phyloP scores from a whole-genome alignment of 495 filamentous ascomycete genomes.

The Talaromyces adpressus region DNA sequence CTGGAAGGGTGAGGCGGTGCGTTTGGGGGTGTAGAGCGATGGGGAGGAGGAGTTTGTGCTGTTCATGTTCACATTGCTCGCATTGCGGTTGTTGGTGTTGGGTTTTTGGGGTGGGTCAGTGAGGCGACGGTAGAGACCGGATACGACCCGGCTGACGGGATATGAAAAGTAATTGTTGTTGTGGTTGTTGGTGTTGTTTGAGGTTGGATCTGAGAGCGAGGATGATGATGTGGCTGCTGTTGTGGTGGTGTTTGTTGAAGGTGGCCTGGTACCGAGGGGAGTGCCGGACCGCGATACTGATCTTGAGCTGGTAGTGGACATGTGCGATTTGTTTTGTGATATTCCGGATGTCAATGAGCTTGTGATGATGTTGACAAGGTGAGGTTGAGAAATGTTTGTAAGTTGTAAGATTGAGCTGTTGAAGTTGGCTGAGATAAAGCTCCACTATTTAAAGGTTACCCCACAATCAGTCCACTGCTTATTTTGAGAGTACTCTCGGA shows the following conservation, averaged over 20 bases:
- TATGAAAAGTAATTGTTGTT: conserved; percentile 46
- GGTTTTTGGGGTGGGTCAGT: conserved; percentile 27
- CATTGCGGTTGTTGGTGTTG: conserved; percentile 7
- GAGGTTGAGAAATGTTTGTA: no score
- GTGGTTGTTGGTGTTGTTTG: conserved; percentile 15
- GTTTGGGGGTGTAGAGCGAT: conserved; percentile 41
- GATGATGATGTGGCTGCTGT: conserved; percentile 10
- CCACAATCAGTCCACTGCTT: not conserved
- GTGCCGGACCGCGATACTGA: conserved; percentile 22
- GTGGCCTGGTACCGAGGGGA: conserved; percentile 14
- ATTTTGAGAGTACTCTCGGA: no score
- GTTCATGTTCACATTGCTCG: conserved; percentile 13
- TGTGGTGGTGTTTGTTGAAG: conserved; percentile 28
- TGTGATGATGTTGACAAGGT: not conserved
- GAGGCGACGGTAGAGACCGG: conserved; percentile 44
- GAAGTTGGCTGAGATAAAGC: not conserved
- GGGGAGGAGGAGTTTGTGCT: conserved; percentile 20
- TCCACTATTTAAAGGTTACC: not conserved
- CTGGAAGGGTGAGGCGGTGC: conserved; percentile 52
- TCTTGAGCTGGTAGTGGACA: conserved; percentile 6
- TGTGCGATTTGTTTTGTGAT: not conserved
- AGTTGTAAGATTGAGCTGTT: not conserved
- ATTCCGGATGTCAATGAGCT: not conserved
- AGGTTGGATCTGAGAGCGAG: conserved; percentile 3
- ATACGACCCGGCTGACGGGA: conserved; percentile 47